These are phyloP conservation scores for Ceriops decandra DNA, from an alignment of 345 rosid genomes.

Conservation along the genomic window DNA sequence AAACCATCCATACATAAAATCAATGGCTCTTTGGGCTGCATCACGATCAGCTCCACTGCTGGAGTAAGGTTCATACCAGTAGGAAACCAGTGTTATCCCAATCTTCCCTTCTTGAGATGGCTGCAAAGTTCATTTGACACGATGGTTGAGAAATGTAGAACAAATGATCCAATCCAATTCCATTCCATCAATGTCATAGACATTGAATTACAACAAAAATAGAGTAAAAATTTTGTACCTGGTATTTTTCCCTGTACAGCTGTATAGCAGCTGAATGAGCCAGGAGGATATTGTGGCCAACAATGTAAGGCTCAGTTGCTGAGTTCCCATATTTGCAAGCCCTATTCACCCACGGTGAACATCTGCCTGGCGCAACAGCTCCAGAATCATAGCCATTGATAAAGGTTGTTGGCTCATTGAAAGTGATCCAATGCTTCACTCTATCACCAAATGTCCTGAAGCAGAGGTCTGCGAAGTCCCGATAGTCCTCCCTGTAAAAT, in stretches of 20 bases:
- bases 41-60: neutral
- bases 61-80: conserved; percentile 8
- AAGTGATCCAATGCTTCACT: conserved; percentile 10
- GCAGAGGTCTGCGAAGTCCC: conserved; percentile 3
- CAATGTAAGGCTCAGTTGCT: conserved; percentile 28
- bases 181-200: neutral
- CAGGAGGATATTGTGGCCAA: conserved; percentile 29
- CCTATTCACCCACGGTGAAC: conserved; percentile 30
- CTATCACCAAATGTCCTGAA: conserved; percentile 1
- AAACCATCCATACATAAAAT: conserved; percentile 17
- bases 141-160: neutral
- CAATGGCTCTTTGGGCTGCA: conserved; percentile 9
- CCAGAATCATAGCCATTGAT: conserved; percentile 32
- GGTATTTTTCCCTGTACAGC: conserved; percentile 10
- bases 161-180: too few species aligned
- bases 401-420: conserved; percentile 8
- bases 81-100: conserved; percentile 5
- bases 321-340: conserved; percentile 32
- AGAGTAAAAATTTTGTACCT: neutral
- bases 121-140: conserved; percentile 2
- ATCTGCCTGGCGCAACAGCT: conserved; percentile 33
- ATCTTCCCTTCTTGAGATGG: conserved; percentile 8
- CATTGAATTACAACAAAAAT: neutral
- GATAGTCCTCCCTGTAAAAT: conserved; percentile 6
- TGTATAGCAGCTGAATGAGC: conserved; percentile 28